Conservation (phyloP, 2,329 filamentous ascomycete genomes). For the Ophiobolus disseminans region DNA sequence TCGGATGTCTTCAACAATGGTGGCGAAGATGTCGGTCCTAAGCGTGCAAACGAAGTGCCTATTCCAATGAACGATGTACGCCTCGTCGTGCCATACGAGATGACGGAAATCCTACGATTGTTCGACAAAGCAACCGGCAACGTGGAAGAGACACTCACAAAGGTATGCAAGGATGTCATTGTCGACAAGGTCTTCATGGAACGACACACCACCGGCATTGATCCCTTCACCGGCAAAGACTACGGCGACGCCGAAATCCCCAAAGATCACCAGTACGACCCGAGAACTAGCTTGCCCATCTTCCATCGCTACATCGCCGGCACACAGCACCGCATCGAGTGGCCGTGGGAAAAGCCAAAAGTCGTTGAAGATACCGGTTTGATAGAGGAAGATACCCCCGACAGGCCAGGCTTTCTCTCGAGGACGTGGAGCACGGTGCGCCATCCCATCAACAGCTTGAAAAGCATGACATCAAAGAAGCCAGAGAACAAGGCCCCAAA, state of each 20-base stretch:
- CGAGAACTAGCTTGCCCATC: conserved; percentile 34
- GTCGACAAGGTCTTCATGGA: conserved; percentile 43
- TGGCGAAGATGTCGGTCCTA: conserved; percentile 45
- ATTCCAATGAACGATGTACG: conserved; percentile 76
- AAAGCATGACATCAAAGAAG: conserved; percentile 16
- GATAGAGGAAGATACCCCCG: conserved; percentile 11
- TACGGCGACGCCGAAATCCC: conserved; percentile 35
- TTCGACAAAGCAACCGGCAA: conserved; percentile 60
- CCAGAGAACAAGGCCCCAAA: conserved; percentile 8
- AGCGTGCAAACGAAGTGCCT: conserved; percentile 60
- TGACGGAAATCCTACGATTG: conserved; percentile 24
- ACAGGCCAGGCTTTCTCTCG: conserved; percentile 18
- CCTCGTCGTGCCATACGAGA: conserved; percentile 75
- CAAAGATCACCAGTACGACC: conserved; percentile 40
- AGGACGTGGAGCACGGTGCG: conserved; percentile 24
- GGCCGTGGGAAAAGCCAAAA: conserved; percentile 39
- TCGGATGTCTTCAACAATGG: conserved; percentile 46
- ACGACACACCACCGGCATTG: conserved; percentile 39
- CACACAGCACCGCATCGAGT: conserved; percentile 38
- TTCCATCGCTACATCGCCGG: conserved; percentile 48
- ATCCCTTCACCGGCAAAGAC: conserved; percentile 40
- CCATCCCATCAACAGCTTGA: conserved; percentile 26
- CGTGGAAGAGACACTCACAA: conserved; percentile 62
- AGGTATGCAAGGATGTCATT: conserved; percentile 61
- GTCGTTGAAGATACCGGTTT: conserved; percentile 9